Base-by-base conservation (phyloP, 2,329 filamentous ascomycete species). In the Rugonectria rugulosa region DNA sequence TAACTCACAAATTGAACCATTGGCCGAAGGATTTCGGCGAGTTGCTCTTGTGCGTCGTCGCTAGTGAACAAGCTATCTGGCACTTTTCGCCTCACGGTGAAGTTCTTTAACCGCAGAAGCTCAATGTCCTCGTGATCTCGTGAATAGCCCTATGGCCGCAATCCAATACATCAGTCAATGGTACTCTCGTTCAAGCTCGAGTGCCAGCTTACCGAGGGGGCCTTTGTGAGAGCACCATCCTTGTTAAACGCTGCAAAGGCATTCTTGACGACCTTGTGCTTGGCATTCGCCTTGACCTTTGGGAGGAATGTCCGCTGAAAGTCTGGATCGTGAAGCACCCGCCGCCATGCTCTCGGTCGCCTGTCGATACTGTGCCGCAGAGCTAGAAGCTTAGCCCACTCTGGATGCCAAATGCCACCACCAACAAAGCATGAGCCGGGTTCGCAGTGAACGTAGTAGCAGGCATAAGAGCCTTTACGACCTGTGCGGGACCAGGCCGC, bases 401-500 rank as follows among this genome's bases (percentile, higher is more conserved):
- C 89, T 2, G 91, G 91, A 66, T 88, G 84, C 91, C 91, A 97
- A 14, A 96, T 76, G 1, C 93, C 92, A 41, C 91, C 91, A 54
- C 90, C 92, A 36, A 96, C 78, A 64, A 94, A 90, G 69, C 86
- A 88, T 45, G 82, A 77, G 3, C 79, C 79, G 10, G 92, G 91
- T 70, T 94, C 85, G 61, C 91, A 82, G 72, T 96, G 92, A 17
- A 97, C 76, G 75, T 96, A 97, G 76, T 97, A 97, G 69, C 87
- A 88, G 6, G 92, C 92, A 73, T 95, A 96, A 9, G 90, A 88
- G 0, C 91, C 91, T 74, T 97, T 96, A 50, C 90, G 84, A 17
- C 92, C 92, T 0, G 92, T 96, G 17, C 92, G 87, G 53, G 90
- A 95, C 86, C 91, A 96, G 20, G 91, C 90, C 31, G 89, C 92